Evolutionary conservation across 805 yeast genomes (phyloP).

Genomic region (Ogataea nitratoaversa): DNA sequence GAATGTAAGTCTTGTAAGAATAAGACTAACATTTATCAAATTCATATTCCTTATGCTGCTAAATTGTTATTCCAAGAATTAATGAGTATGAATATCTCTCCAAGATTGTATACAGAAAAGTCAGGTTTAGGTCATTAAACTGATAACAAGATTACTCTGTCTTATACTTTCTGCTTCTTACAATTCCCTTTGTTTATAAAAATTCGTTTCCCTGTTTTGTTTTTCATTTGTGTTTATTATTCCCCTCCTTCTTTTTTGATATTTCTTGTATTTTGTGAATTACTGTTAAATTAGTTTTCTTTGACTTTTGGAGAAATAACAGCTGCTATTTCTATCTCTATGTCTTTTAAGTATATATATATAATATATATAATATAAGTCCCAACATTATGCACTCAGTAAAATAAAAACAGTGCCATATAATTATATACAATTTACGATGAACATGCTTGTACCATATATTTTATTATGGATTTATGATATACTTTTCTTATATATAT

Average conservation of each 20-base stretch:
- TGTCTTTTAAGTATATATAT: background rate
- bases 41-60: slow-evolving; percentile 98
- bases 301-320: background rate
- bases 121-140: no score
- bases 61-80: slow-evolving; percentile 96
- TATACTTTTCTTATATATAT: slow-evolving; percentile 2
- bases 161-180: no score
- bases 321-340: background rate
- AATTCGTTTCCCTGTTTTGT: background rate
- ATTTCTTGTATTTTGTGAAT: background rate
- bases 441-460: background rate
- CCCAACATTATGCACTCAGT: no score
- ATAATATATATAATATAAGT: no score
- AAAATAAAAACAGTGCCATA: no score
- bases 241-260: background rate
- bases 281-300: background rate
- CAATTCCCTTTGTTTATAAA: background rate
- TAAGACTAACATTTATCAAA: slow-evolving; percentile 96
- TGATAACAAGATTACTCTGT: no score
- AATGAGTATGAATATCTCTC: slow-evolving; percentile 99
- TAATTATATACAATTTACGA: no score
- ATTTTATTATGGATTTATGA: no score
- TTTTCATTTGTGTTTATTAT: background rate
- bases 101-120: slow-evolving; percentile 88
- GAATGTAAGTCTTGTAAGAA: slow-evolving; percentile 99